phyloP scores from a whole-genome alignment of 495 filamentous ascomycete species.

The Hypoxylon subgilvum region DNA sequence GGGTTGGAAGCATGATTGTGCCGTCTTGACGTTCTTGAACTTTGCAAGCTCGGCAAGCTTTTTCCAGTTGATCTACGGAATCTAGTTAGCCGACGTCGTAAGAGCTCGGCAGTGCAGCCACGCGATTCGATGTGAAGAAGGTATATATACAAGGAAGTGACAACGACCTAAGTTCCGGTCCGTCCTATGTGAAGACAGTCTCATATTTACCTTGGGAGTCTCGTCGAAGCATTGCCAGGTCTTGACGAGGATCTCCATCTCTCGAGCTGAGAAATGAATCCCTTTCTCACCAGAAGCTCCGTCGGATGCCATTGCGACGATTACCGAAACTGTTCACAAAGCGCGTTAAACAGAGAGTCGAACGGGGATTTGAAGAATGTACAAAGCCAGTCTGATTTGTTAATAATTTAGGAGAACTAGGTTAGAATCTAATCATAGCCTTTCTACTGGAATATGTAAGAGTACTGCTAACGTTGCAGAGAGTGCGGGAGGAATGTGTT shows the following conservation, averaged over 20 bases:
- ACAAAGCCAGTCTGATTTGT: no score
- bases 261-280: constrained; percentile 7
- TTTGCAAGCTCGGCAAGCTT: constrained; percentile 21
- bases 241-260: constrained; percentile 18
- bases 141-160: no score
- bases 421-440: no score
- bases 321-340: not conserved
- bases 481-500: no score
- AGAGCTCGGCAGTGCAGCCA: no score
- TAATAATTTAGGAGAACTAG: no score
- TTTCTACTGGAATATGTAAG: no score
- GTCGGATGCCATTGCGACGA: constrained; percentile 8
- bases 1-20: constrained; percentile 11
- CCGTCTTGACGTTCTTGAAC: constrained; percentile 25
- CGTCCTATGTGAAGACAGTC: not conserved
- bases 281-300: not conserved
- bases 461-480: no score
- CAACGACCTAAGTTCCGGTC: no score
- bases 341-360: not conserved
- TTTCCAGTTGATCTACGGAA: constrained; percentile 20
- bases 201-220: constrained; percentile 16
- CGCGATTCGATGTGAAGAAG: no score
- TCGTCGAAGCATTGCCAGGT: constrained; percentile 20
- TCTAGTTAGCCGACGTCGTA: not conserved
- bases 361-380: not conserved